Base-by-base conservation (phyloP, 2,329 filamentous ascomycete genomes). In the Volutella citrinella region DNA sequence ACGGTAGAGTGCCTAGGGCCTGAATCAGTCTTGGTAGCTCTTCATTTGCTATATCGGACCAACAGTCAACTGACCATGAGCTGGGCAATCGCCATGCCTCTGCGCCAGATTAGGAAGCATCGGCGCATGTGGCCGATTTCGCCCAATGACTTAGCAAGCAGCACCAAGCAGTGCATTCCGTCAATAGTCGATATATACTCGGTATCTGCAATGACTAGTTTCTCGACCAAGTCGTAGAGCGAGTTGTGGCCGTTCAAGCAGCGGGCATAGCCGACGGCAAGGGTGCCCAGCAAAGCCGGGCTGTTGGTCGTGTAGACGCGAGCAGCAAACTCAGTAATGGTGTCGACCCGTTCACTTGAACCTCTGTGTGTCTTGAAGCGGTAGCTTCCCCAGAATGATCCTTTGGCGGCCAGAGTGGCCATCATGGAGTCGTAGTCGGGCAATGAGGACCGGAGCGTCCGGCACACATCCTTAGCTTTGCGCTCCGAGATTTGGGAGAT, bases 351-450 rank as follows among this genome's bases (percentile, higher is more conserved):
- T 7, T 32, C 15, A 9, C n/a, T 16, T 2, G 16, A 6, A 14
- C 32, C 32, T 10, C 27, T 11, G 10, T 37, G 36, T 10, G 36
- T 34, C 11, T 38, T 38, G 22, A 34, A 34, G 15, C 36, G 36
- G 18, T 30, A 38, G 27, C 26, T 23, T 5, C 19, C 21, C 36
- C 36, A 38, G 30, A 30, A 38, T 4, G 36, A 34, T 10, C 27
- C 27, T 11, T 29, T 13, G 4, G 18, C 22, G 11, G 30, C 17
- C 6, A 37, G 16, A 5, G 29, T 32, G 7, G 29, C 16, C 16
- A 37, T 28, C 18, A 38, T 10, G 6, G 30, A 15, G 13, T 38
- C 30, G 9, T 34, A 38, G 18, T 11, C 24, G n/a, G 36, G 36
- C 3, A 38, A 16, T 5, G 36, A 21, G 3, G 36, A 34, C 13